A percentile compares a stretch with the other conserved stretches of the same genome.
phyloP scores from a whole-genome alignment of 2,329 filamentous ascomycete genomes.

The Colletotrichum sp. region DNA sequence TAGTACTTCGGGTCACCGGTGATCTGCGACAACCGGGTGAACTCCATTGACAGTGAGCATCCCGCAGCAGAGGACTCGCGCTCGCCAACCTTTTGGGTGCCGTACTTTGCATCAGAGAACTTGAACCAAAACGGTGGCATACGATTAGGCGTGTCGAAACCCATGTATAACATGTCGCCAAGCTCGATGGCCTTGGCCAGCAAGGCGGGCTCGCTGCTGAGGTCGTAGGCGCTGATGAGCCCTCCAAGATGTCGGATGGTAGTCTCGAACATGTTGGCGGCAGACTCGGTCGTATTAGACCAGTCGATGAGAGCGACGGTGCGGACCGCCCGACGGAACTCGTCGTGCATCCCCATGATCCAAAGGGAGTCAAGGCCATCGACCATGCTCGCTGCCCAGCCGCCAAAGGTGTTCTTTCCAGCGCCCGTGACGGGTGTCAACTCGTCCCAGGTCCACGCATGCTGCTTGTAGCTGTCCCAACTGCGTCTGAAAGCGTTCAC shows the following conservation, averaged over 20 bases:
- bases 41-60: constrained; percentile 75
- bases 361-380: constrained; percentile 64
- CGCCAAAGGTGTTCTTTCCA: constrained; percentile 53
- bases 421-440: constrained; percentile 53
- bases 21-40: constrained; percentile 76
- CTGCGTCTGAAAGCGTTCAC: constrained; percentile 46
- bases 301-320: constrained; percentile 61
- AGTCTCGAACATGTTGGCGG: constrained; percentile 68
- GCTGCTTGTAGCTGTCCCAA: constrained; percentile 57
- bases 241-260: constrained; percentile 62
- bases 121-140: constrained; percentile 52
- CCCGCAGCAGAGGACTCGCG: constrained; percentile 49
- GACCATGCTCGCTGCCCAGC: constrained; percentile 64
- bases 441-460: constrained; percentile 64
- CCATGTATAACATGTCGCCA: constrained; percentile 57
- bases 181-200: constrained; percentile 58
- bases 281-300: constrained; percentile 45
- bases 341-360: constrained; percentile 63
- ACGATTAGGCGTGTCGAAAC: constrained; percentile 60
- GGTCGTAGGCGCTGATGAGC: constrained; percentile 56
- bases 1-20: constrained; percentile 77
- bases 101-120: constrained; percentile 45
- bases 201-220: constrained; percentile 50
- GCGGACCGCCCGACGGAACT: constrained; percentile 57
- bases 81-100: constrained; percentile 37